Base-by-base conservation (phyloP, 2,329 filamentous ascomycete species). In the Coniochaeta ligniaria region DNA sequence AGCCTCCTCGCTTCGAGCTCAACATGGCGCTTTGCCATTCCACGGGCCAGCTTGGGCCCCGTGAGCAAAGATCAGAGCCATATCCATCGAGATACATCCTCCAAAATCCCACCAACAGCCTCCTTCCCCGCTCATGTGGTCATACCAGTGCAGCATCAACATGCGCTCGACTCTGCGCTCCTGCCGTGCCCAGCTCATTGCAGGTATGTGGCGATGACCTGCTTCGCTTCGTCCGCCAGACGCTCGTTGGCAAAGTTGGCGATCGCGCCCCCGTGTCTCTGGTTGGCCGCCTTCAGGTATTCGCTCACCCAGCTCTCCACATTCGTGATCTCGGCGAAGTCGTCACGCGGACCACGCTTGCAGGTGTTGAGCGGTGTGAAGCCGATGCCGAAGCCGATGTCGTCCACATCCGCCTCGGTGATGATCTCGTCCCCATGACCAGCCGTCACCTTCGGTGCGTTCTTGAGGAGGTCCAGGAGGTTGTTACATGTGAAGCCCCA, bases 351-450 rank as follows among this genome's bases (percentile, higher is more conserved):
- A 4, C 85, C 79, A 62, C 87, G 87, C 72, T 89, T 91, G 78
- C 94, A 95, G 0, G 94, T 97, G 77, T 94, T 96, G 64, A 99
- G 83, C 35, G 91, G 88, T 0, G 95, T 98, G 76, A 96, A 99
- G 9, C 92, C 94, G 65, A 97, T 87, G 28, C 95, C 95, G 70
- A 99, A 99, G 31, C 91, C 89, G 66, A 97, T 87, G 72, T 99
- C 95, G 68, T 99, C 95, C 28, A 96, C 90, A 69, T 98, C 94
- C 3, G 92, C 88, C 71, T 98, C 95, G 12, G 86, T 84, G 64
- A 96, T 88, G 58, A 91, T 78, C 66, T 96, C 92, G 64, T 91
- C 88, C 61, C 88, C 87, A 38, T 82, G 77, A 1, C 88, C 84
- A 17, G 79, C 76, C 7, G 83, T 77, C 5, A 94, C 83, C 38